A percentile compares a stretch with the other conserved stretches of the same genome.
Evolutionary conservation across 1,284 basidiomycete genomes (phyloP).

Genomic region (Somion occarium): DNA sequence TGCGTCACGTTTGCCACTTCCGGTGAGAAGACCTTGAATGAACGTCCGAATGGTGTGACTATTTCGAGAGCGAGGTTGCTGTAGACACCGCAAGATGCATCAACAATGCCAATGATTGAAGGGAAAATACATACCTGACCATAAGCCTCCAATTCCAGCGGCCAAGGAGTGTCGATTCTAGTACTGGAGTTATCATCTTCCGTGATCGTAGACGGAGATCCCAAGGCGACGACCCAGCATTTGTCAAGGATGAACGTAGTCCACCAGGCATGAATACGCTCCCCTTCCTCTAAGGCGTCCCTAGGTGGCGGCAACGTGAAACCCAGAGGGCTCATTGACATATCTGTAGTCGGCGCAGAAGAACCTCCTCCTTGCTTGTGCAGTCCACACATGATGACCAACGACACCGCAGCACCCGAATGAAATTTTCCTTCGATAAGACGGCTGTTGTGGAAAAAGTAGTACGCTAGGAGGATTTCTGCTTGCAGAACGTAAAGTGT

Average conservation of each 20-base stretch:
- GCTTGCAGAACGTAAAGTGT: slow-evolving; percentile 38
- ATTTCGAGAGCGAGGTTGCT: slow-evolving; percentile 10
- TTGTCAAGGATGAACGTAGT: slow-evolving; percentile 32
- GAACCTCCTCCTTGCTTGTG: slow-evolving; percentile 8
- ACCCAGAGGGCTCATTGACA: neutral
- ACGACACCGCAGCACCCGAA: slow-evolving; percentile 30
- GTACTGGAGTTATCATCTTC: slow-evolving; percentile 10
- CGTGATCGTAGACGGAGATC: slow-evolving; percentile 12
- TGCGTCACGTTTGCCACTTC: slow-evolving; percentile 3
- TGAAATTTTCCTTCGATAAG: slow-evolving; percentile 36
- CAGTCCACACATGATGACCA: slow-evolving; percentile 24
- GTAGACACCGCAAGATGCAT: neutral
- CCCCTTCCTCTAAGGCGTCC: slow-evolving; percentile 12
- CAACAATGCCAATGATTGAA: neutral
- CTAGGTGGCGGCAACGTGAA: slow-evolving; percentile 9
- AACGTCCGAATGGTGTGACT: slow-evolving; percentile 11
- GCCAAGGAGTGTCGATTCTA: slow-evolving; percentile 17
- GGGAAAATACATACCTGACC: slow-evolving; percentile 8
- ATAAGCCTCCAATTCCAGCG: slow-evolving; percentile 11
- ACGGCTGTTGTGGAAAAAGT: slow-evolving; percentile 34
- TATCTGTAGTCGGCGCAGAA: neutral
- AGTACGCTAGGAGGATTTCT: slow-evolving; percentile 35
- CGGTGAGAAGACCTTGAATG: slow-evolving; percentile 9
- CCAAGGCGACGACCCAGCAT: slow-evolving; percentile 14
- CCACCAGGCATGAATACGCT: slow-evolving; percentile 18